phyloP scores from a whole-genome alignment of 2,329 filamentous ascomycete genomes.

The Teratosphaeria zuluensis region DNA sequence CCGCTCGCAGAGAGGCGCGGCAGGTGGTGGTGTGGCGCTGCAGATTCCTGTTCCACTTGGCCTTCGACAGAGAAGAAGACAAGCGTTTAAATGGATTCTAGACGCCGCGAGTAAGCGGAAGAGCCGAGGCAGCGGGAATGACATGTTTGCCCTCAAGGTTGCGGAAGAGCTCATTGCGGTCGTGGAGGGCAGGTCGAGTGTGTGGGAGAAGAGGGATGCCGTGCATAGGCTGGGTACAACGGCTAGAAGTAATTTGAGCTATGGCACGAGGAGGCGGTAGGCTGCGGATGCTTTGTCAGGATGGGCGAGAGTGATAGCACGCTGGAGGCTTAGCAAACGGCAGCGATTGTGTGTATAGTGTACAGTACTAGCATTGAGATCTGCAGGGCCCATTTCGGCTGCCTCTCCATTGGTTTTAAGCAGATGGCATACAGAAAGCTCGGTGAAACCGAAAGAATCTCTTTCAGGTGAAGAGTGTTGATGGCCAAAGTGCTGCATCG shows the following conservation, averaged over 20 bases:
- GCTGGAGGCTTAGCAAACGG: background rate
- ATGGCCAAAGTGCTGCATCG: too few relatives aligned
- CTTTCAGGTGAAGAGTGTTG: too few relatives aligned
- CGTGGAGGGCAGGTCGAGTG: slow-evolving; percentile 70
- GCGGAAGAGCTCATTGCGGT: slow-evolving; percentile 81
- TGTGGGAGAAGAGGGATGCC: slow-evolving; percentile 72
- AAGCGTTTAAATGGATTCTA: slow-evolving; percentile 82
- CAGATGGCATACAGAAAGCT: too few relatives aligned
- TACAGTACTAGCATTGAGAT: background rate
- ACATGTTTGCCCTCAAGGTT: slow-evolving; percentile 65
- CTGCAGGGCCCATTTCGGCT: background rate
- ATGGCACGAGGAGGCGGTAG: slow-evolving; percentile 4
- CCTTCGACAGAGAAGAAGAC: slow-evolving; percentile 64
- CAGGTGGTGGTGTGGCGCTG: slow-evolving; percentile 75
- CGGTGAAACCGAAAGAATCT: too few relatives aligned
- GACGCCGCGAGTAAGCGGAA: slow-evolving; percentile 71
- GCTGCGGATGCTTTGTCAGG: background rate
- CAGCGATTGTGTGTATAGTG: background rate
- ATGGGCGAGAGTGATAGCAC: too few relatives aligned
- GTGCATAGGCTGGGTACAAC: slow-evolving; percentile 75
- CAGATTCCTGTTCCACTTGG: slow-evolving; percentile 72
- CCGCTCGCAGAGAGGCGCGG: slow-evolving; percentile 62
- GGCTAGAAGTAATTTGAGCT: slow-evolving; percentile 60
- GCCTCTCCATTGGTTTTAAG: too few relatives aligned
- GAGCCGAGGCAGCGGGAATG: slow-evolving; percentile 59